Evolutionary conservation across 148 eudicot species (phyloP).

Genomic region (Persicaria maculosa): DNA sequence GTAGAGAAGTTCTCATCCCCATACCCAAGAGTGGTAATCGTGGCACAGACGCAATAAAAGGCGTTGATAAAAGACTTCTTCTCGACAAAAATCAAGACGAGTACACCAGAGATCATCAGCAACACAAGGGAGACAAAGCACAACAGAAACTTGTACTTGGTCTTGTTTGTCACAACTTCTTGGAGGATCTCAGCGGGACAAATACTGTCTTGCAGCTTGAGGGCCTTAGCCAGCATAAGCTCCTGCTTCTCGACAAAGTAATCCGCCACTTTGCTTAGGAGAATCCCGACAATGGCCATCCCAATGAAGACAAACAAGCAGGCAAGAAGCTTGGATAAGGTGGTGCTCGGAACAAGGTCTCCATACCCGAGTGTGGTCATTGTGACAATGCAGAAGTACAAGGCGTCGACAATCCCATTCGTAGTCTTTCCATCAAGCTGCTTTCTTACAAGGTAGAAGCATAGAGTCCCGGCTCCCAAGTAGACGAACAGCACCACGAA

Average conservation of each 20-base stretch:
- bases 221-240: constrained; percentile 39
- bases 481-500: constrained; percentile 30
- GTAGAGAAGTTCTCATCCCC: constrained; percentile 75
- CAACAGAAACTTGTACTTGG: constrained; percentile 41
- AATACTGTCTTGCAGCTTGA: constrained; percentile 35
- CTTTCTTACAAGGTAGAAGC: constrained; percentile 42
- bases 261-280: constrained; percentile 64
- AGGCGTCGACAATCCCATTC: constrained; percentile 48
- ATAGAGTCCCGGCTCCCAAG: constrained; percentile 36
- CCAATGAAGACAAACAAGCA: constrained; percentile 57
- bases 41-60: constrained; percentile 71
- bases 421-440: constrained; percentile 59
- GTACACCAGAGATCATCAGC: constrained; percentile 36
- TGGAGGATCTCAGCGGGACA: constrained; percentile 30
- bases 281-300: constrained; percentile 55
- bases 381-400: constrained; percentile 69
- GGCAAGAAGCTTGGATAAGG: constrained; percentile 45
- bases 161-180: constrained; percentile 48
- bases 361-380: constrained; percentile 94
- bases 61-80: constrained; percentile 43
- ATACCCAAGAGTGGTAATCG: constrained; percentile 67
- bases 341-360: constrained; percentile 67
- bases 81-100: constrained; percentile 37
- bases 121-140: constrained; percentile 25
- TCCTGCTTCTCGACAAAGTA: constrained; percentile 56